Evolutionary conservation across 2,329 filamentous ascomycete genomes (phyloP).

Genomic region (Calonectria honghensis): DNA sequence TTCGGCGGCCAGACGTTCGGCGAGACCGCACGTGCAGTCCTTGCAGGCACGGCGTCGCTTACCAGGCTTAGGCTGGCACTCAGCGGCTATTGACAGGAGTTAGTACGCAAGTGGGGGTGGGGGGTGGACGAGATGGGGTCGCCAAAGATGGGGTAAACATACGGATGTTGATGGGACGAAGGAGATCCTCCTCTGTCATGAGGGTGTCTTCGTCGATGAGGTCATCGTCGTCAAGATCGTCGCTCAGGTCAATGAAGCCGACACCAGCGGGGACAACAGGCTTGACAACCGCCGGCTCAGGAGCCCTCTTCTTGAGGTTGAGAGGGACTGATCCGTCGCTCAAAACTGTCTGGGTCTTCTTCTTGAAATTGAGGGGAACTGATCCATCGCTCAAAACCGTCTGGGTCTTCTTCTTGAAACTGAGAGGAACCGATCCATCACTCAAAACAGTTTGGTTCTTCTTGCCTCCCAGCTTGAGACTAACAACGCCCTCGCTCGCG

Average conservation of each 20-base stretch:
- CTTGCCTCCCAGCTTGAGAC: constrained; percentile 64
- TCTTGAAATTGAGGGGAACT: constrained; percentile 60
- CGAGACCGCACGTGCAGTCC: constrained; percentile 96
- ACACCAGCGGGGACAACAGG: constrained; percentile 72
- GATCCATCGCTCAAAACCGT: constrained; percentile 48
- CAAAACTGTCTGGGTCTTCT: constrained; percentile 54
- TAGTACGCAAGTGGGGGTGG: constrained; percentile 29
- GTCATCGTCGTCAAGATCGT: constrained; percentile 84
- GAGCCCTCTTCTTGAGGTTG: constrained; percentile 64
- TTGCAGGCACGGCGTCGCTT: constrained; percentile 97
- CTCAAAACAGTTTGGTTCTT: constrained; percentile 56
- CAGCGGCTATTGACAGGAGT: constrained; percentile 73
- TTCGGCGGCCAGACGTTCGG: constrained; percentile 89
- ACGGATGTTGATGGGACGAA: constrained; percentile 87
- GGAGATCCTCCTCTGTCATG: constrained; percentile 89
- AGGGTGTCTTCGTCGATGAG: constrained; percentile 94
- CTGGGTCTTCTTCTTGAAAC: constrained; percentile 61
- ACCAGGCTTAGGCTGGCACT: constrained; percentile 90
- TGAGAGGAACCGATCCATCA: constrained; percentile 54
- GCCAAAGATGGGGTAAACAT: constrained; percentile 64
- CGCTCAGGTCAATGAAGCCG: constrained; percentile 80
- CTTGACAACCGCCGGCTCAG: constrained; percentile 62
- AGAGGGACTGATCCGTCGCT: constrained; percentile 53
- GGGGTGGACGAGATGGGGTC: neutral
- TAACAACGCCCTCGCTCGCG: constrained; percentile 75